Evolutionary conservation across 164 flowering plant species (phyloP).

Genomic region (Houttuynia cordata): DNA sequence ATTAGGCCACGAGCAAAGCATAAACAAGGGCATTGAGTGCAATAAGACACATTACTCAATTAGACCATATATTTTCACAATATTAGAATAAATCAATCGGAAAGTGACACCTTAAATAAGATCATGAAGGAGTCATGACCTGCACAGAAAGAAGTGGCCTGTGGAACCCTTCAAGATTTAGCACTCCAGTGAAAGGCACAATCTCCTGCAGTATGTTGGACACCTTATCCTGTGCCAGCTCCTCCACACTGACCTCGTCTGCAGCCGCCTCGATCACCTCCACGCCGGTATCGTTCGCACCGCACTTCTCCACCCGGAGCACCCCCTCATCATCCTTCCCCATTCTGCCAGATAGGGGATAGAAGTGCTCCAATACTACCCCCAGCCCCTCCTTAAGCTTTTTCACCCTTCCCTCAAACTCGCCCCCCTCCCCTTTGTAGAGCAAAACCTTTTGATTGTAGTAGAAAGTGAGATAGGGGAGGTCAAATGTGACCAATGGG

Average conservation of each 20-base stretch:
- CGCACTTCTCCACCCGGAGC: slow-evolving; percentile 50
- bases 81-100: no score
- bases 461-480: slow-evolving; percentile 78
- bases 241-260: slow-evolving; percentile 34
- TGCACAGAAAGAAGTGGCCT: slow-evolving; percentile 68
- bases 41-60: no score
- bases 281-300: slow-evolving; percentile 58
- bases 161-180: slow-evolving; percentile 69
- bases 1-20: no score
- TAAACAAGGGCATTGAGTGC: no score
- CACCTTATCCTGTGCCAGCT: slow-evolving; percentile 46
- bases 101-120: no score
- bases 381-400: slow-evolving; percentile 59
- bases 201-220: slow-evolving; percentile 41
- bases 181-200: slow-evolving; percentile 55
- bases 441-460: slow-evolving; percentile 88
- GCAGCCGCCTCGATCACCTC: slow-evolving; percentile 59
- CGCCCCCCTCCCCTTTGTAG: slow-evolving; percentile 36
- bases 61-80: no score
- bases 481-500: slow-evolving; percentile 79
- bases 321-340: slow-evolving; percentile 85
- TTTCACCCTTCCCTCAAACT: slow-evolving; percentile 39
- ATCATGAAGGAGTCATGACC: slow-evolving; percentile 21
- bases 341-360: slow-evolving; percentile 65
- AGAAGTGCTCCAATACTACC: slow-evolving; percentile 54